Evolutionary conservation across 2,329 filamentous ascomycete species (phyloP).

Genomic region (Zasmidium cellare): DNA sequence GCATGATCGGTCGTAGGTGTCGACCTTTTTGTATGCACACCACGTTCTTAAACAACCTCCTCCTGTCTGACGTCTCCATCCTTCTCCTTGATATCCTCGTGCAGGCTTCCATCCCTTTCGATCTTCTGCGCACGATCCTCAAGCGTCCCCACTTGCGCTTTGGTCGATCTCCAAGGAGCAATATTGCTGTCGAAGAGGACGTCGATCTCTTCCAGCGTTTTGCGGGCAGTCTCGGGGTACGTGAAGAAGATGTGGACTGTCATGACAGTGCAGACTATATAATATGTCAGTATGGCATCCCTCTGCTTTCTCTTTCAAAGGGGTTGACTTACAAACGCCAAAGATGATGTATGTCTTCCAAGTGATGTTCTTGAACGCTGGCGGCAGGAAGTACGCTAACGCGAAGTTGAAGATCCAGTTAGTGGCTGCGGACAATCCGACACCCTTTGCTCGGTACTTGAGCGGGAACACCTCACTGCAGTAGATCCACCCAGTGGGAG

Average conservation of each 20-base stretch:
- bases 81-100: background rate
- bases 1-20: no score
- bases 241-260: conserved; percentile 46
- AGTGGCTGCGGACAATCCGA: conserved; percentile 56
- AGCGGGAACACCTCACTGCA: conserved; percentile 64
- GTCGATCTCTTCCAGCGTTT: conserved; percentile 41
- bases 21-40: no score
- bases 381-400: conserved; percentile 59
- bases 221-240: conserved; percentile 38
- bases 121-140: conserved; percentile 15
- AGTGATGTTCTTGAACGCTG: conserved; percentile 58
- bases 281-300: background rate
- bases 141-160: conserved; percentile 20
- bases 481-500: conserved; percentile 66
- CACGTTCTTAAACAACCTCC: no score
- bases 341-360: conserved; percentile 68
- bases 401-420: conserved; percentile 48
- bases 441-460: conserved; percentile 60
- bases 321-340: conserved; percentile 43
- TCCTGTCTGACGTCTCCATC: background rate
- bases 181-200: conserved; percentile 34
- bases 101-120: conserved; percentile 3
- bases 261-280: conserved; percentile 62
- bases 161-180: conserved; percentile 29
- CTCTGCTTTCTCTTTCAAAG: background rate